These are phyloP conservation scores for Xanthoceras sorbifolium DNA, from an alignment of 345 rosid genomes.

Conservation along the genomic window DNA sequence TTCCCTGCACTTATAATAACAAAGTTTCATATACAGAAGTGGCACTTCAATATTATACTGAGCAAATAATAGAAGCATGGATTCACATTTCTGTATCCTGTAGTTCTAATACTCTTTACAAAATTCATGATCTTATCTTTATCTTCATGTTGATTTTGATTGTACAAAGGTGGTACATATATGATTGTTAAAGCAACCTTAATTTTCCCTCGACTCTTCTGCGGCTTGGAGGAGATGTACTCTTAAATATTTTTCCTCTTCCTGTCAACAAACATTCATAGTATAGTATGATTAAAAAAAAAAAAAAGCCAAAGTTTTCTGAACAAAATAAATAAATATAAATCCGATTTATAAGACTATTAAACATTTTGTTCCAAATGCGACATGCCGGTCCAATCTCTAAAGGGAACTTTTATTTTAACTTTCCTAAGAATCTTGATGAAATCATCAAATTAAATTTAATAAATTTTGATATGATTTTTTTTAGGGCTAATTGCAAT, in stretches of 20 bases:
- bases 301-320: conserved; percentile 12
- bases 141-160: background rate
- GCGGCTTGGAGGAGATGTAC: conserved; percentile 36
- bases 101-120: background rate
- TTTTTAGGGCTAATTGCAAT: too few species aligned
- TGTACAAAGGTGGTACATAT: background rate
- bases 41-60: too few species aligned
- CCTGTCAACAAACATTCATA: conserved; percentile 27
- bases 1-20: too few species aligned
- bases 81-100: background rate
- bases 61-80: too few species aligned
- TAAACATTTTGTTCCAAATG: too few species aligned
- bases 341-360: too few species aligned
- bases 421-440: too few species aligned
- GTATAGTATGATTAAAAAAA: background rate
- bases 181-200: background rate
- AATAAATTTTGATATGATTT: too few species aligned
- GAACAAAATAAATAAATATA: background rate
- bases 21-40: too few species aligned
- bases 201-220: background rate
- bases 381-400: too few species aligned
- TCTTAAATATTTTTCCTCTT: conserved; percentile 34
- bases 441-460: too few species aligned
- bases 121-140: background rate
- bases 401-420: too few species aligned